Evolutionary conservation across 768 basidiomycete genomes (phyloP), one percentile per base, ranked within the genome.

Genomic region (Lentinus tigrinus): DNA sequence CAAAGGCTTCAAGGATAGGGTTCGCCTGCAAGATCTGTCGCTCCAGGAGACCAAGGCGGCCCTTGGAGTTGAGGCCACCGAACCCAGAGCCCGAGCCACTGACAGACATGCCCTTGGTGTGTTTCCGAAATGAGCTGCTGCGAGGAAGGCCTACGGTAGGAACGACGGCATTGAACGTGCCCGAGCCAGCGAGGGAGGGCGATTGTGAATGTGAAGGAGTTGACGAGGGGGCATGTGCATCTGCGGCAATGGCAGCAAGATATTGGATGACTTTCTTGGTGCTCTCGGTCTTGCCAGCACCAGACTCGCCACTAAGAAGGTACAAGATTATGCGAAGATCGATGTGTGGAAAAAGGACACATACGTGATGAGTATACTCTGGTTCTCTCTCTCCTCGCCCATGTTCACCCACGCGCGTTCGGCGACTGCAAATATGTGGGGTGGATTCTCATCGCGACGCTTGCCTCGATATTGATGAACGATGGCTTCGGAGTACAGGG

Each of bases 261-360:
- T 98, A 99, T 72, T 98, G 97, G 54, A 99, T 99, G 67, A 98
- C 96, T 69, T 98, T 98, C 81, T 99, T 98, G 14, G 91, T 92
- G 75, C 96, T 98, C 71, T 98, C 97, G 2, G 97, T 99, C 79
- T 98, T 99, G 43, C 97, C 97, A 3, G 97, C 97, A 36, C 97
- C 97, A 8, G 97, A 98, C 79, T 99, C 97, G 42, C 97, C 97
- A 9, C 95, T 97, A 65, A 0, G 44, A 21, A 17, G 46, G 43
- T n/a, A n/a, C n/a, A 49, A 34, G n/a, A 42, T 54, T 26, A 47
- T 19, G n/a, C 11, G 10, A 36, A 16, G 19, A 4, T 14, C 21
- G 26, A 13, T 1, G 24, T 27, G 23, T 7, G 27, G 42, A 69
- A 4, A 19, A 7, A 36, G n/a, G 28, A 34, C 36, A 52, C 93